Evolutionary conservation across 495 filamentous ascomycete species (phyloP), one percentile per base, ranked within the genome.

Genomic region (Lindgomyces ingoldianus): DNA sequence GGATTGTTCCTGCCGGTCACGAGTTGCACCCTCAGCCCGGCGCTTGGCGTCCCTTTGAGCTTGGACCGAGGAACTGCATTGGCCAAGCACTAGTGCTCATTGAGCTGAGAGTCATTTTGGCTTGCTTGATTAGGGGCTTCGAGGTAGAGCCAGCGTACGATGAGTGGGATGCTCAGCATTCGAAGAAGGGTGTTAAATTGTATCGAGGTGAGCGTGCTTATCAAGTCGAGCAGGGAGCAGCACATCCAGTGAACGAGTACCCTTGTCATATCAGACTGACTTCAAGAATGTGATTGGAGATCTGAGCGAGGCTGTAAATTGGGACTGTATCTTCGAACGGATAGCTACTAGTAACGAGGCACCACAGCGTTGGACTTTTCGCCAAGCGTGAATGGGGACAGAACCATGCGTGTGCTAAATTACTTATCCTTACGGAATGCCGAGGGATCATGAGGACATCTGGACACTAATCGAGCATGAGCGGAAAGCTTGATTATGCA

Each of bases 161-260:
- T 0, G 72, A 82, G 53, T 75, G 70, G 71, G 78, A 80, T 65
- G n/a, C 67, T 68, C 11, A 68, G 64, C 11, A 70, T 62, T 1
- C 61, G 69, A 29, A 48, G 53, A 18, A 62, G 67, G 25, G 36
- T 3, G 18, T 18, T 8, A 30, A 46, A 42, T 56, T 65, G 21
- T 66, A 73, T 10, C 52, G 73, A 14, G 73, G 73, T 11, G 45
- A 74, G 27, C 65, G 73, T 16, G 71, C 76, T 3, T 77, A 77
- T 54, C 24, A 70, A 58, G 52, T 72, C 4, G 56, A 49, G 56
- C 21, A 57, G 1, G 72, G 67, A 0, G 57, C 54, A 0, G 45
- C 62, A 26, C 67, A 64, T 52, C 72, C 72, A 16, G 42, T 18
- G 12, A 58, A 62, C 16, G 47, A 53, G 18, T 69, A 67, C 56